phyloP scores from a whole-genome alignment of 208 protist genomes.

The Plasmodiophora brassicae region DNA sequence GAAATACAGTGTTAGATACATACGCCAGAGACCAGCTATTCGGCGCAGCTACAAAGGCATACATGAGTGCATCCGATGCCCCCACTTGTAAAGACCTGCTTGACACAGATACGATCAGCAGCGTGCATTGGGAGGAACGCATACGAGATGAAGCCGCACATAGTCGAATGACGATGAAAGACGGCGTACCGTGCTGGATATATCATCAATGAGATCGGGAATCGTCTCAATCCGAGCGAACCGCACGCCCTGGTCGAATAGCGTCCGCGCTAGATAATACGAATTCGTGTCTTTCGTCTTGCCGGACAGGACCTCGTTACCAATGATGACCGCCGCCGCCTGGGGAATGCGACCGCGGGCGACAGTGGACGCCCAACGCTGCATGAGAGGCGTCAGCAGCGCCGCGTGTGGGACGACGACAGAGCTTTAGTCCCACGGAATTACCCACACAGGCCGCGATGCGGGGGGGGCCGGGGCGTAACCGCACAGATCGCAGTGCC shows the following conservation, averaged over 20 bases:
- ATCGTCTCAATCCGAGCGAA: not conserved
- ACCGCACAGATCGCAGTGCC: no score
- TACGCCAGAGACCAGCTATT: no score
- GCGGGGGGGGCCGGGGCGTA: no score
- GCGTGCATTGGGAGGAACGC: not conserved
- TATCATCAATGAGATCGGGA: not conserved
- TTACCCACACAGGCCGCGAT: no score
- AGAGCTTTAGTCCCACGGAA: no score
- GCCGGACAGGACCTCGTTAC: constrained; percentile 15
- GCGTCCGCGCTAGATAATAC: not conserved
- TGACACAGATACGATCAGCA: not conserved
- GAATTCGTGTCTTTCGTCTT: not conserved
- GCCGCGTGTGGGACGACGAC: no score
- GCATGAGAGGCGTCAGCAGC: no score
- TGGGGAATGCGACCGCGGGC: no score
- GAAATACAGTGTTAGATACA: no score
- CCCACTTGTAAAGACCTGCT: constrained; percentile 11
- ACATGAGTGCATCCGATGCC: not conserved
- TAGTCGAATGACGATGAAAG: not conserved
- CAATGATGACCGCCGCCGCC: not conserved
- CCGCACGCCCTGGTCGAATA: not conserved
- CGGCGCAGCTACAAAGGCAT: no score
- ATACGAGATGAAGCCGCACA: not conserved
- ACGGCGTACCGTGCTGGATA: not conserved
- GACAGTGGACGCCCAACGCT: no score